Evolutionary conservation across 805 yeast genomes (phyloP), one percentile per base, ranked within the genome.

Genomic region (Ogataea pini): DNA sequence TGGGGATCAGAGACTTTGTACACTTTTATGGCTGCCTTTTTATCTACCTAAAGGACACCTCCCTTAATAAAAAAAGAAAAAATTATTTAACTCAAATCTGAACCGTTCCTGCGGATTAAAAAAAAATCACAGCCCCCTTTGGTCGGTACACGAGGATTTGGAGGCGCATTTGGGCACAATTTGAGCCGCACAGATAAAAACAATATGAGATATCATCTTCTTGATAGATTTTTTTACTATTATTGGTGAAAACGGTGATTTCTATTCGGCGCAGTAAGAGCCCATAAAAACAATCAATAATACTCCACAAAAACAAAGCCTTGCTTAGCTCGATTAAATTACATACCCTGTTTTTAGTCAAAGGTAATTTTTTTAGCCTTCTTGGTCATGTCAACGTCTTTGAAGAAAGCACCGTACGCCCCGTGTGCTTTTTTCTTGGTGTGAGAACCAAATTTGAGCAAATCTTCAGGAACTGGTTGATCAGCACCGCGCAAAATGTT

Each of bases 351-450:
- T 8, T 24, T 20, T 54, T 66, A 78, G 56, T 79, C 83, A 56
- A 94, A 92, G 59, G 89, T 89, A 61, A 92, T 89, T 78, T 94
- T 94, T 72, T 89, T 94, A 49, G 91, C 91, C 62, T 83, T 82
- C 66, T 85, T 83, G 54, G 81, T 73, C 77, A 88, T 78, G 61
- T 90, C 98, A 41, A 92, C 94, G 63, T 91, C 89, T 66, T 92
- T 94, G 76, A 74, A 94, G 75, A 94, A 94, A 0, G 98, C 97
- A 56, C 99, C 99, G 61, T 94, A 94, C n/a, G 92, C 97, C 55
- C 92, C 82, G 65, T 94, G 99, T 56, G 89, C 91, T 76, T 94
- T 94, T 85, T 91, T 92, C 72, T 94, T 94, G 9, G 98, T 94
- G 71, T 94, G 98, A 6, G 97, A 90, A 42, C 99, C 99, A 60